Conservation (phyloP, 495 filamentous ascomycete species). For the Filosporella fistucella region DNA sequence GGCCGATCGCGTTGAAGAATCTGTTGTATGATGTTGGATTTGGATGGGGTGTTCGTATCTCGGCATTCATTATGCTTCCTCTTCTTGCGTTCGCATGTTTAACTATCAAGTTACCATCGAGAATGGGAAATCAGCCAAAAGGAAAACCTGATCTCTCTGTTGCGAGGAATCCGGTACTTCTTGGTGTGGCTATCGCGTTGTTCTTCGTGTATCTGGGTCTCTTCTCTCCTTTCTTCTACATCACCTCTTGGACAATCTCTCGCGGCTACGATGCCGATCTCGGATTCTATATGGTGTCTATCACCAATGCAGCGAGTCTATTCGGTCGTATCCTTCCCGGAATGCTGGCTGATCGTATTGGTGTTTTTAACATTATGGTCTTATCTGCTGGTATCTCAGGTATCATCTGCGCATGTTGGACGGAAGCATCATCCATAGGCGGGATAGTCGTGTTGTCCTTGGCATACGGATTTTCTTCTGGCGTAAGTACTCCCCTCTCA, state of each 20-base stretch:
- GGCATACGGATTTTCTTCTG: conserved; percentile 67
- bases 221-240: conserved; percentile 68
- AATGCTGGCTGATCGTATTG: conserved; percentile 62
- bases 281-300: conserved; percentile 61
- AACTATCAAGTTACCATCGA: conserved; percentile 28
- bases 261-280: conserved; percentile 52
- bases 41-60: conserved; percentile 64
- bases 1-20: conserved; percentile 63
- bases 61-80: conserved; percentile 62
- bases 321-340: conserved; percentile 68
- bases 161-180: conserved; percentile 42
- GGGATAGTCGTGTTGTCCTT: conserved; percentile 59
- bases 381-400: conserved; percentile 49
- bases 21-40: conserved; percentile 62
- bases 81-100: conserved; percentile 56
- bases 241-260: conserved; percentile 48
- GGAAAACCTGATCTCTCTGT: conserved; percentile 9
- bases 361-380: conserved; percentile 70
- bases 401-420: conserved; percentile 64
- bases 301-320: conserved; percentile 65
- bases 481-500: too few relatives aligned
- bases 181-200: conserved; percentile 38
- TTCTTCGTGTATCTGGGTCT: conserved; percentile 67
- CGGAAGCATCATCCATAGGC: conserved; percentile 51
- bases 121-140: not conserved